Evolutionary conservation across 805 yeast genomes (phyloP).

Genomic region (Wickerhamiella sorbophila): DNA sequence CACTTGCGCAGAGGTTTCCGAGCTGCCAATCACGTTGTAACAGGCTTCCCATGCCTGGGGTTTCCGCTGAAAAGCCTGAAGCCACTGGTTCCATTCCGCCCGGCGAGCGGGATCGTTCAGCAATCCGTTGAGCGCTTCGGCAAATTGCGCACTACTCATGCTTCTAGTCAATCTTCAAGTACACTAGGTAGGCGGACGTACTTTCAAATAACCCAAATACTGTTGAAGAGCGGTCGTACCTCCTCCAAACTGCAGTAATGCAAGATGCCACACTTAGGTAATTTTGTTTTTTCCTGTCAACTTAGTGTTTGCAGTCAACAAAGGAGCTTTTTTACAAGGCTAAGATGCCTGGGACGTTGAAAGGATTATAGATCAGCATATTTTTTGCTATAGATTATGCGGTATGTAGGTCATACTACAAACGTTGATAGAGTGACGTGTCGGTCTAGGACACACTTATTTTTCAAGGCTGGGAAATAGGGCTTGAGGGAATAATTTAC

Average conservation of each 20-base stretch:
- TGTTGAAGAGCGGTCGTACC: too few relatives aligned
- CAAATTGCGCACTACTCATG: slow-evolving; percentile 6
- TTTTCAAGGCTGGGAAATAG: not conserved
- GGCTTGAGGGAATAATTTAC: slow-evolving; percentile 26
- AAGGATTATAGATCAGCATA: too few relatives aligned
- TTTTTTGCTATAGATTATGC: slow-evolving; percentile 4
- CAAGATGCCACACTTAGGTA: too few relatives aligned
- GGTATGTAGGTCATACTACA: slow-evolving; percentile 4
- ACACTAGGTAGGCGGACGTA: too few relatives aligned
- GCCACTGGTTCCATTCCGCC: slow-evolving; percentile 35
- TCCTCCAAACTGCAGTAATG: too few relatives aligned
- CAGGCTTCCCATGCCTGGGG: slow-evolving; percentile 59
- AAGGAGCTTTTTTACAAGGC: too few relatives aligned
- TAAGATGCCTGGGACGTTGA: too few relatives aligned
- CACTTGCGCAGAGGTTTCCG: slow-evolving; percentile 34
- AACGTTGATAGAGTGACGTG: not conserved
- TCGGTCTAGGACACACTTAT: slow-evolving; percentile 5
- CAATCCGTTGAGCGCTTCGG: slow-evolving; percentile 18
- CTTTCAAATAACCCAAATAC: too few relatives aligned
- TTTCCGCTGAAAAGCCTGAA: slow-evolving; percentile 68
- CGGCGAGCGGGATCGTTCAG: slow-evolving; percentile 15
- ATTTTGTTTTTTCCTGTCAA: too few relatives aligned
- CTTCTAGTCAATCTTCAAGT: too few relatives aligned
- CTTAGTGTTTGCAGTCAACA: too few relatives aligned
- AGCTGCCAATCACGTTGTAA: slow-evolving; percentile 36